Conservation (phyloP, 768 basidiomycete genomes). For the Trametes sanguinea region DNA sequence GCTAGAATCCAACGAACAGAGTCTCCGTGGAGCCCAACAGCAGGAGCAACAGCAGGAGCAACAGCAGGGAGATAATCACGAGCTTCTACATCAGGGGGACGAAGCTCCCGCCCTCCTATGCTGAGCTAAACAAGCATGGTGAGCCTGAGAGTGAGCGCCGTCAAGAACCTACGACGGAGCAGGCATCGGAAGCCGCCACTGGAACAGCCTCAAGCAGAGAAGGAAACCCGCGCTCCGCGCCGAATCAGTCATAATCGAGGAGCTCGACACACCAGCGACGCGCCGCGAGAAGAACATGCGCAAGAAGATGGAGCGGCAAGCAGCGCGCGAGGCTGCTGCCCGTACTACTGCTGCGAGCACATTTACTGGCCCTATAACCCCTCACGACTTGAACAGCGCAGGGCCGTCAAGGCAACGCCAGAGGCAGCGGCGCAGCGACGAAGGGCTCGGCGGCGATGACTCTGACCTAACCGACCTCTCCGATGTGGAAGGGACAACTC, state of each 20-base stretch:
- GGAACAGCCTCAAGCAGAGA: constrained; percentile 1
- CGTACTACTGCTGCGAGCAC: neutral
- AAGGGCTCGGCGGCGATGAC: constrained; percentile 3
- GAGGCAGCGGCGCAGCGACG: neutral
- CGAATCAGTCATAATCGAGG: constrained; percentile 67
- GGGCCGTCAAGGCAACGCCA: neutral
- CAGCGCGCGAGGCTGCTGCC: constrained; percentile 12
- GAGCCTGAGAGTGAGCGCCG: too few species aligned
- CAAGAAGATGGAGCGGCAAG: constrained; percentile 40
- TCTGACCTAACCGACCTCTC: constrained; percentile 24
- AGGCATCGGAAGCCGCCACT: neutral
- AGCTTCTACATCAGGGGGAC: too few species aligned
- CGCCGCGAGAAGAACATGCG: constrained; percentile 58
- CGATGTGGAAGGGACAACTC: constrained; percentile 13
- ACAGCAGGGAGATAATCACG: too few species aligned
- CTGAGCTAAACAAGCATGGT: too few species aligned
- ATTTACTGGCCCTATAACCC: neutral
- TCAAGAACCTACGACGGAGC: neutral
- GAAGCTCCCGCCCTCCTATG: too few species aligned
- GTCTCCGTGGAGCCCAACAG: too few species aligned
- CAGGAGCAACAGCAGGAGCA: too few species aligned
- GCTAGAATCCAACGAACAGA: too few species aligned
- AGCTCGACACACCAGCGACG: constrained; percentile 70
- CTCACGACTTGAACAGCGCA: neutral
- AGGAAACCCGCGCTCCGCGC: constrained; percentile 35